Evolutionary conservation across 2,329 filamentous ascomycete species (phyloP).

Genomic region (Eurotiales sp.): DNA sequence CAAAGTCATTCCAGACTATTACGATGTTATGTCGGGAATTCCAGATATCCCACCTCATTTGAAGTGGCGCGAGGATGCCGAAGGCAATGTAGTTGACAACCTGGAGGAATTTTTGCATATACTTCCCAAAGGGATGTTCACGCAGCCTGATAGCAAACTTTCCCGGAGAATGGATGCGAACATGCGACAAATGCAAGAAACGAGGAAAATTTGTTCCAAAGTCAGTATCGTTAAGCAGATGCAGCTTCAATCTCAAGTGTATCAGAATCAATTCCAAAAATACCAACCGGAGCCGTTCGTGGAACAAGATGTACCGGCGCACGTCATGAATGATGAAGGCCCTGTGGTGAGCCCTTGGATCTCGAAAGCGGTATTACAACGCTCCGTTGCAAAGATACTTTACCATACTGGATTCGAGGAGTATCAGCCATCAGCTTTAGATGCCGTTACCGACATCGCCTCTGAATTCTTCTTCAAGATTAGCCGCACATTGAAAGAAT

Average conservation of each 20-base stretch:
- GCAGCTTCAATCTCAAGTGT: constrained; percentile 96
- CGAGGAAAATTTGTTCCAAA: constrained; percentile 90
- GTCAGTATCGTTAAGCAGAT: constrained; percentile 99
- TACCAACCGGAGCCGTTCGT: constrained; percentile 86
- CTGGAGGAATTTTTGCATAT: constrained; percentile 79
- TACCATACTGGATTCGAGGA: constrained; percentile 97
- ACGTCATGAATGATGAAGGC: constrained; percentile 83
- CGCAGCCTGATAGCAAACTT: constrained; percentile 68
- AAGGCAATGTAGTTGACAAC: constrained; percentile 85
- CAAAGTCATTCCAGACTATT: constrained; percentile 86
- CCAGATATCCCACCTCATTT: constrained; percentile 76
- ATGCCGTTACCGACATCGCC: constrained; percentile 83
- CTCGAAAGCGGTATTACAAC: constrained; percentile 78
- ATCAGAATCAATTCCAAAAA: constrained; percentile 97
- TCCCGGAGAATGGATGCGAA: constrained; percentile 82
- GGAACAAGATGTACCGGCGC: constrained; percentile 81
- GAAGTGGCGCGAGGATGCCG: constrained; percentile 83
- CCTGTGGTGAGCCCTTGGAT: constrained; percentile 81
- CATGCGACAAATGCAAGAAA: constrained; percentile 93
- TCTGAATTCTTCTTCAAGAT: constrained; percentile 87
- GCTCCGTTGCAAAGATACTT: constrained; percentile 89
- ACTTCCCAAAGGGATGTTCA: constrained; percentile 71
- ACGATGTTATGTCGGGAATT: constrained; percentile 79
- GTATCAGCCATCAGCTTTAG: constrained; percentile 88
- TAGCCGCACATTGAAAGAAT: constrained; percentile 72